Base-by-base conservation (phyloP, 139 green algal species). In the Coccomyxa sp. region DNA sequence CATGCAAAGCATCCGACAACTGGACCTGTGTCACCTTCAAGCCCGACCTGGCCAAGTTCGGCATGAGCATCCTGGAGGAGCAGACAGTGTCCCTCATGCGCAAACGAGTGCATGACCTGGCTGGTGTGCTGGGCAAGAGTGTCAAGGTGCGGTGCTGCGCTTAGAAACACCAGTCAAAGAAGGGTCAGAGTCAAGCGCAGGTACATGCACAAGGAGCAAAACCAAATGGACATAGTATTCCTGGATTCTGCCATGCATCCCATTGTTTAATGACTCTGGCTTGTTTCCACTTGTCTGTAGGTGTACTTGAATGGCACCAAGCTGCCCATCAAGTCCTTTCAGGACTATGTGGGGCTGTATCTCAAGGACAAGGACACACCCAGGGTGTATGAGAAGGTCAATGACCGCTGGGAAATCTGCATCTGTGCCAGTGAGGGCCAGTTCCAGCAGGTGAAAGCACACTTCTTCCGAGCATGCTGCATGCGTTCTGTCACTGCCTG, bases 11-110 rank as follows among this genome's bases (percentile, higher is more conserved):
- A 3, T 92, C 51, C n/a, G 96, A 99, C 76, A 98, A 98, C 90
- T 99, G 94, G 94, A 99, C 97, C 0, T 92, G 90, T 85, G 93
- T 99, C 83, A 97, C 93, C 13, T 99, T 99, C 90, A 91, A 93
- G 83, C 97, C 97, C 21, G 97, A 99, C 87, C 91, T 99, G 45
- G 85, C 86, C 57, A 98, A 97, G 87, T 99, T 99, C 89, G 92
- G 95, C 82, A 98, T 99, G 97, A 76, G 86, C 27, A 76, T 81
- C 59, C 76, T 88, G 79, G 82, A 90, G 81, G 89, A 88, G 76
- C 76, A 90, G 79, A 90, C 80, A 17, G 91, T 99, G 17, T 86
- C 92, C 10, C 90, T 99, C 59, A 98, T 99, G 94, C 92, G 90
- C 83, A 99, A 98, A 90, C 92, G 97, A 15, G 94, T 98, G 76